These are phyloP conservation scores for Ceratocystis lukuohia DNA, from an alignment of 2,329 filamentous ascomycete genomes.

Conservation along the genomic window DNA sequence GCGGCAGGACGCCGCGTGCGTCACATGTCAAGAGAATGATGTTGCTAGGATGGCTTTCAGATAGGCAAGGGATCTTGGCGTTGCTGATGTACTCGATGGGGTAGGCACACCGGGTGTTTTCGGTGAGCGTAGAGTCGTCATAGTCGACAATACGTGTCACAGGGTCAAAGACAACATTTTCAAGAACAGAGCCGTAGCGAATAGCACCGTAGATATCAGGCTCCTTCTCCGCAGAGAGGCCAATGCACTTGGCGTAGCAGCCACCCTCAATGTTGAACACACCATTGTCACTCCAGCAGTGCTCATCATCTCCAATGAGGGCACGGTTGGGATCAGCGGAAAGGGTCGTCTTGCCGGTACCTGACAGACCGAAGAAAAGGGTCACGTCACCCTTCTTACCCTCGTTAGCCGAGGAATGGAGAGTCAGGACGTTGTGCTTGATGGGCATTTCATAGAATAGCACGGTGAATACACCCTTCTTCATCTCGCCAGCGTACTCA, in stretches of 20 bases:
- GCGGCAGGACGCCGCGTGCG: slow-evolving; percentile 88
- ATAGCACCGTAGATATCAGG: slow-evolving; percentile 95
- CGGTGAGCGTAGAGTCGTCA: slow-evolving; percentile 84
- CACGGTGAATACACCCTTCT: slow-evolving; percentile 97
- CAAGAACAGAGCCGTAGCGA: slow-evolving; percentile 89
- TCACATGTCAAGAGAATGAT: slow-evolving; percentile 98
- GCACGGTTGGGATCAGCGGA: slow-evolving; percentile 94
- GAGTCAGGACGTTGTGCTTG: slow-evolving; percentile 96
- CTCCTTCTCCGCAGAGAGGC: slow-evolving; percentile 95
- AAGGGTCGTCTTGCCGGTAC: slow-evolving; percentile 96
- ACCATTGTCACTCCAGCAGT: slow-evolving; percentile 95
- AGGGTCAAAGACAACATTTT: slow-evolving; percentile 97
- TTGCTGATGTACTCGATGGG: slow-evolving; percentile 98
- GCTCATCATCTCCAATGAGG: slow-evolving; percentile 96
- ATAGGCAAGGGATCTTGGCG: slow-evolving; percentile 95
- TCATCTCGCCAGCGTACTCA: slow-evolving; percentile 96
- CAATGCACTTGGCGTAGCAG: slow-evolving; percentile 98
- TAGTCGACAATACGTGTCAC: slow-evolving; percentile 85
- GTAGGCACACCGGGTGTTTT: slow-evolving; percentile 96
- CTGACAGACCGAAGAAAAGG: slow-evolving; percentile 97
- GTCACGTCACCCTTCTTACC: slow-evolving; percentile 89
- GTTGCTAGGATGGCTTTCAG: slow-evolving; percentile 78
- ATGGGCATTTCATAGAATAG: slow-evolving; percentile 99
- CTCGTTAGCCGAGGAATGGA: slow-evolving; percentile 98
- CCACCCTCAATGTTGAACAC: slow-evolving; percentile 99